A percentile compares a stretch with the other conserved stretches of the same genome.
Conservation (phyloP, 163 green algal genomes). For the Coccomyxa subellipsoidea region DNA sequence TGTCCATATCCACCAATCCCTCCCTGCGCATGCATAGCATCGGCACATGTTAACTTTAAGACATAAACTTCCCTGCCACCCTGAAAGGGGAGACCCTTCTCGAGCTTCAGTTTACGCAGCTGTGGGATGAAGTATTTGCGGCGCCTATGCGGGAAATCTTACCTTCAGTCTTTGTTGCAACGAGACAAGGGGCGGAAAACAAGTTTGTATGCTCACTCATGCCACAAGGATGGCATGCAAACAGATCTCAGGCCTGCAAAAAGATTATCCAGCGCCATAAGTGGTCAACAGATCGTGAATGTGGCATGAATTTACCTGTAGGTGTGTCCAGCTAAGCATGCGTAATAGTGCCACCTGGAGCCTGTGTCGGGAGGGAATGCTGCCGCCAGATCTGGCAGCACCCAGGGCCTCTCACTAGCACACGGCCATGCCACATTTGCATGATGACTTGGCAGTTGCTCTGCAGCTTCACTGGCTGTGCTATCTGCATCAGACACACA, state of each 20-base stretch:
- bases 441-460: no score
- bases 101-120: no score
- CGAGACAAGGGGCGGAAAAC: no score
- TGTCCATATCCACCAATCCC: background rate
- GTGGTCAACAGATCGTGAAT: background rate
- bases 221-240: no score
- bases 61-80: no score
- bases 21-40: background rate
- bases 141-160: no score
- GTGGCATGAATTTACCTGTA: background rate
- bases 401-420: background rate
- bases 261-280: background rate
- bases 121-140: no score
- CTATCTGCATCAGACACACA: background rate
- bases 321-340: background rate
- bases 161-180: no score
- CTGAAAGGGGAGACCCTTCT: no score
- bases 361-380: background rate
- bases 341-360: background rate
- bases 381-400: background rate
- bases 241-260: background rate
- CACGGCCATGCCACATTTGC: background rate
- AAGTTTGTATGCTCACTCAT: no score
- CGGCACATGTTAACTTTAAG: no score
- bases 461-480: background rate